Evolutionary conservation across 164 flowering plant species (phyloP), one percentile per base, ranked within the genome.

Genomic region (Chimonanthus praecox): DNA sequence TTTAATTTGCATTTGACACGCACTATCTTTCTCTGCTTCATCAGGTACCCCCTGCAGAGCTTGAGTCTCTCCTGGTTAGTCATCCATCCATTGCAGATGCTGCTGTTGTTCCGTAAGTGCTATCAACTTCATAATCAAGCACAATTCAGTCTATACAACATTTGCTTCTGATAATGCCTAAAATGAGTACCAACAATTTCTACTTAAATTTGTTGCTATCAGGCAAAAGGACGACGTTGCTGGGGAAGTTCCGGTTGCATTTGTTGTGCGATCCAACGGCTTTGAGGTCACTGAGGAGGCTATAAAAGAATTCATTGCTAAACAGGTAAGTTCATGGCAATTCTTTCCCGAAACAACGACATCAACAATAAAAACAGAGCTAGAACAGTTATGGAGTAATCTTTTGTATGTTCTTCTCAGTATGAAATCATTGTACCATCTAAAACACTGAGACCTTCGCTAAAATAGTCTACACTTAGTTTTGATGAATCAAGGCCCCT

Each of bases 171-270:
- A 54, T 54, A 54, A 54, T 54, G n/a, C 60, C 15, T 54, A 16
- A 54, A 54, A 54, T 54, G 60, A 10, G n/a, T 54, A 10, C 4
- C n/a, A 10, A 33, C 33, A 33, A 33, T 33, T 33, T 33, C 33
- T 3, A 54, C 60, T 13, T 54, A 54, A 13, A 54, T 10, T 54
- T 10, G 60, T 54, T 54, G 15, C 60, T 54, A 4, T 13, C 80
- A 92, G 94, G 78, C 88, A 88, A 82, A 88, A 86, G 71, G 96
- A 91, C 72, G 88, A 80, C 5, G 87, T 60, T 3, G 91, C 93
- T 0, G 96, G 98, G 7, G 98, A 93, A 83, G 90, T 93, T 48
- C 98, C 98, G 0, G 98, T 93, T 5, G 98, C 98, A 8, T 93
- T 91, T 67, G 86, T 93, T 3, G 93, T 93, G 21, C 73, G 80